Evolutionary conservation across 805 yeast genomes (phyloP).

Genomic region (Komagataella kurtzmanii): DNA sequence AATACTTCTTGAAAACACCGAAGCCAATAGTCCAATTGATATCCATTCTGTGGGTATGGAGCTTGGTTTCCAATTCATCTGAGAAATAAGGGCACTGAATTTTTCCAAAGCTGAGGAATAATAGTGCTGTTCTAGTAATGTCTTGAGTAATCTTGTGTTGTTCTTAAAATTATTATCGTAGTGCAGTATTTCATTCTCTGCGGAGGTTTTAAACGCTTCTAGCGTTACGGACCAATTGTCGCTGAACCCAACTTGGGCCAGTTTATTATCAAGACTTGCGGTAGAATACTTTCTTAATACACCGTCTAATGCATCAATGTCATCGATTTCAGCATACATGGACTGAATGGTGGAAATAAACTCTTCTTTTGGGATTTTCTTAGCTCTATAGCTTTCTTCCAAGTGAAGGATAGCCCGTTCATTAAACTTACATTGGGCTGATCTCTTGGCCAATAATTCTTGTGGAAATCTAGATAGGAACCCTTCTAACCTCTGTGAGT

Average conservation of each 20-base stretch:
- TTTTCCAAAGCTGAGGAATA: slow-evolving; percentile 51
- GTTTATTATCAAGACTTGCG: slow-evolving; percentile 57
- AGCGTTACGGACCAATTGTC: not conserved
- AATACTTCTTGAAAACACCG: slow-evolving; percentile 50
- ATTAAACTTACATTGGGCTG: slow-evolving; percentile 73
- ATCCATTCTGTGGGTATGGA: slow-evolving; percentile 42
- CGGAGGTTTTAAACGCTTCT: not conserved
- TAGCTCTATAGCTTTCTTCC: slow-evolving; percentile 55
- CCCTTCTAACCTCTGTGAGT: slow-evolving; percentile 22
- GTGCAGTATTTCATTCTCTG: slow-evolving; percentile 9
- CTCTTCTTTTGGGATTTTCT: slow-evolving; percentile 20
- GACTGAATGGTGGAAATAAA: slow-evolving; percentile 45
- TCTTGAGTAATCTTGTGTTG: slow-evolving; percentile 47
- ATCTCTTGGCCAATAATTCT: slow-evolving; percentile 58
- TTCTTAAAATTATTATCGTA: slow-evolving; percentile 11
- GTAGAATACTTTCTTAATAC: slow-evolving; percentile 61
- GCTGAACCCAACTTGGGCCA: slow-evolving; percentile 49
- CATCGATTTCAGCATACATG: slow-evolving; percentile 80
- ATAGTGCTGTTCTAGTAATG: slow-evolving; percentile 64
- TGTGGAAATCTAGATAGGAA: slow-evolving; percentile 50
- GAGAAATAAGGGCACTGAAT: slow-evolving; percentile 21
- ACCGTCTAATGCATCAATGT: slow-evolving; percentile 84
- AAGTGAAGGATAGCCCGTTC: slow-evolving; percentile 80
- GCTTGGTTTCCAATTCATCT: slow-evolving; percentile 7
- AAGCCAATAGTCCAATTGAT: slow-evolving; percentile 59